Conservation (phyloP, 768 basidiomycete species). For the Ramaria sp. region DNA sequence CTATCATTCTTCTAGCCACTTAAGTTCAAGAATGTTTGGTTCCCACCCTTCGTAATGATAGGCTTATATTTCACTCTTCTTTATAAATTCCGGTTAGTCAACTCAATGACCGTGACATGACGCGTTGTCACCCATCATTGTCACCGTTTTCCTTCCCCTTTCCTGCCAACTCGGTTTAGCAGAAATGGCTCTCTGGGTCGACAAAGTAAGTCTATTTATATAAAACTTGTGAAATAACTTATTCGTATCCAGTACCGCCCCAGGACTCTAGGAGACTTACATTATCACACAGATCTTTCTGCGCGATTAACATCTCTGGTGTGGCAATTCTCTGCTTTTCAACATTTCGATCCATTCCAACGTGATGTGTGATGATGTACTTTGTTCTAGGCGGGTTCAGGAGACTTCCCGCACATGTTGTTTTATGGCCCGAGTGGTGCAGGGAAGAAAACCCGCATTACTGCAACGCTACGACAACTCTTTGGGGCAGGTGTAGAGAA, state of each 20-base stretch:
- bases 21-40: too few relatives aligned
- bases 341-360: conserved; percentile 12
- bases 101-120: conserved; percentile 1
- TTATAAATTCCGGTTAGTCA: too few relatives aligned
- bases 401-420: conserved; percentile 95
- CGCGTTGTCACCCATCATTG: conserved; percentile 5
- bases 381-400: conserved; percentile 55
- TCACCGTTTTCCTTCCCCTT: neutral
- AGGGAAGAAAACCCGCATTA: conserved; percentile 95
- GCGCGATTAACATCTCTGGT: conserved; percentile 72
- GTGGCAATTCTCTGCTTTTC: conserved; percentile 6
- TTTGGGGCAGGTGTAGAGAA: conserved; percentile 93
- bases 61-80: too few relatives aligned
- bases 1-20: too few relatives aligned
- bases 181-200: conserved; percentile 63
- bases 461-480: conserved; percentile 75
- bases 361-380: neutral
- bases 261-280: conserved; percentile 68
- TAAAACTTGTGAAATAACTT: neutral
- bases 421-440: conserved; percentile 97
- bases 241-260: conserved; percentile 60
- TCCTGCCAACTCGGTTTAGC: neutral
- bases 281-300: conserved; percentile 80
- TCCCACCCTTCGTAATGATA: too few relatives aligned
- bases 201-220: conserved; percentile 29